Percentiles rank a stretch among this genome's conserved stretches.
Conservation (phyloP, 176 grass and related monocot species). For the Oryza glumipatula region DNA sequence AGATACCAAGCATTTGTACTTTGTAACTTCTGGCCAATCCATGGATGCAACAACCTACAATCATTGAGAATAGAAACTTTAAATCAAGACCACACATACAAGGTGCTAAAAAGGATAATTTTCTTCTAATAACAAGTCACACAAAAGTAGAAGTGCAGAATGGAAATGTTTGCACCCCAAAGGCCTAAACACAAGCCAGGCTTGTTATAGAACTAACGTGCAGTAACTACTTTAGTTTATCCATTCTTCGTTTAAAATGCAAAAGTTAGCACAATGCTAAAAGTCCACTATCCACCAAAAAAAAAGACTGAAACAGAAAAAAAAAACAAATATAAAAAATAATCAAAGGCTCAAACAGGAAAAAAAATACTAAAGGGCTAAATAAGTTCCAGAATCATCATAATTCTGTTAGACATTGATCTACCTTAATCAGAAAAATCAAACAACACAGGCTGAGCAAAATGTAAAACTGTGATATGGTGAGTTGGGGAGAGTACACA, state of each 20-base stretch:
- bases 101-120: slow-evolving; percentile 1
- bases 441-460: not conserved
- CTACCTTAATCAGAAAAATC: not conserved
- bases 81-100: not conserved
- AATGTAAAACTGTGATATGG: not conserved
- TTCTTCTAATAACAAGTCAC: not conserved
- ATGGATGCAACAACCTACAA: slow-evolving; percentile 82
- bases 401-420: not conserved
- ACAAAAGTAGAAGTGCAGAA: not conserved
- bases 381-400: not conserved
- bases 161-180: not conserved
- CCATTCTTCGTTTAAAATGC: not conserved
- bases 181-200: not conserved
- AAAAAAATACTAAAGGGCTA: too few species aligned
- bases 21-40: slow-evolving; percentile 87
- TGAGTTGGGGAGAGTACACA: slow-evolving; percentile 9
- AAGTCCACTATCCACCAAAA: not conserved
- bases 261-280: not conserved
- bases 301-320: slow-evolving; percentile 1
- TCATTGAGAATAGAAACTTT: not conserved
- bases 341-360: not conserved
- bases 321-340: not conserved
- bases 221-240: not conserved
- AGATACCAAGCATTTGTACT: slow-evolving; percentile 79
- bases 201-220: not conserved